A percentile compares a stretch with the other conserved stretches of the same genome.
Evolutionary conservation across 768 basidiomycete species (phyloP).

Genomic region (Thelephora aurantiotincta): DNA sequence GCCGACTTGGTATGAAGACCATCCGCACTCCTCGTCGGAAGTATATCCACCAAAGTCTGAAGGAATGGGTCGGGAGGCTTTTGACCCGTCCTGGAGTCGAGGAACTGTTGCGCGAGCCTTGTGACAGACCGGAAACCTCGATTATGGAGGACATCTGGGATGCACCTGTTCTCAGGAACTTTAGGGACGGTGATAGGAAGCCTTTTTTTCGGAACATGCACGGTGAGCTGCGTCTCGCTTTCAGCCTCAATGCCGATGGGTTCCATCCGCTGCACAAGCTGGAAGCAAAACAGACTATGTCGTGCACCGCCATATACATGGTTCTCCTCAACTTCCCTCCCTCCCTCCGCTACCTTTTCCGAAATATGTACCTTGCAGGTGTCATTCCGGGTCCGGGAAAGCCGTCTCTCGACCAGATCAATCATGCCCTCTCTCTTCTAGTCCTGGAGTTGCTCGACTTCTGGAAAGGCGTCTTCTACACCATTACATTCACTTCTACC

Average conservation of each 20-base stretch:
- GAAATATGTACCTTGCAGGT: constrained; percentile 10
- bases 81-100: constrained; percentile 15
- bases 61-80: constrained; percentile 16
- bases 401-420: constrained; percentile 5
- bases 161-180: constrained; percentile 12
- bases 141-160: constrained; percentile 15
- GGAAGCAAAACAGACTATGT: constrained; percentile 4
- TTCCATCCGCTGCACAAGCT: constrained; percentile 7
- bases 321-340: constrained; percentile 15
- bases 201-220: constrained; percentile 8
- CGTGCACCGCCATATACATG: constrained; percentile 11
- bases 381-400: constrained; percentile 12
- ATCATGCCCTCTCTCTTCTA: constrained; percentile 6
- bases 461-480: constrained; percentile 4
- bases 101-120: constrained; percentile 8
- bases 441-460: constrained; percentile 6
- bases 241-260: constrained; percentile 8
- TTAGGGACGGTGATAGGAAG: constrained; percentile 14
- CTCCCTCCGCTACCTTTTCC: constrained; percentile 8
- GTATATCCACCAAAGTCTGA: constrained; percentile 16
- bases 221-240: constrained; percentile 1
- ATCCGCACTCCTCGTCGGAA: constrained; percentile 3
- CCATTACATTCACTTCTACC: neutral
- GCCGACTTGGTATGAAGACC: neutral
- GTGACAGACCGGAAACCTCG: neutral